Conservation (phyloP, 805 yeast genomes). For the Spathaspora gorwiae region DNA sequence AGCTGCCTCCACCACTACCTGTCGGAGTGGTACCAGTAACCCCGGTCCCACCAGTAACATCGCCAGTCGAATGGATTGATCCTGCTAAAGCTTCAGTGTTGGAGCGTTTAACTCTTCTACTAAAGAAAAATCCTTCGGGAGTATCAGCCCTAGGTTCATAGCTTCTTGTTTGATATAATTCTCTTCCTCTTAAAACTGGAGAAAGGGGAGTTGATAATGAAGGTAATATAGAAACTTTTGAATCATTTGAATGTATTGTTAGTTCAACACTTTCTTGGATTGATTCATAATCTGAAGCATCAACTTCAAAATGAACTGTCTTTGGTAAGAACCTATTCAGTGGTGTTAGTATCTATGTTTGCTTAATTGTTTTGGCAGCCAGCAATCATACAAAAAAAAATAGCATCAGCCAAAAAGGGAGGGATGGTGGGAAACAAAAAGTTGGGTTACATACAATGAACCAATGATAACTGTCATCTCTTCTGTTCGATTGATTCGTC, state of each 20-base stretch:
- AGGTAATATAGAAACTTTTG: background rate
- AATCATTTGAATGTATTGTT: background rate
- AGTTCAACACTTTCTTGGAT: slow-evolving; percentile 1
- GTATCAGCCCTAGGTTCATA: slow-evolving; percentile 23
- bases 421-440: too few species aligned
- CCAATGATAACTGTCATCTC: slow-evolving; percentile 66
- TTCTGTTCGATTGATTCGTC: too few species aligned
- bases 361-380: background rate
- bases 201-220: slow-evolving; percentile 11
- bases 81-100: slow-evolving; percentile 2
- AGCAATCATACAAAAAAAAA: too few species aligned
- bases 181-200: slow-evolving; percentile 11
- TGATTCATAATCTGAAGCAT: slow-evolving; percentile 9
- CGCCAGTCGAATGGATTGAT: background rate
- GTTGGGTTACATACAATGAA: slow-evolving; percentile 48
- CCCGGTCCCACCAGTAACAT: background rate
- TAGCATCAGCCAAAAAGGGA: too few species aligned
- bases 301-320: slow-evolving; percentile 63
- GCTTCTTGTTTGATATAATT: slow-evolving; percentile 7
- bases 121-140: slow-evolving; percentile 51
- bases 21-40: slow-evolving; percentile 1
- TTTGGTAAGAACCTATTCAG: slow-evolving; percentile 59
- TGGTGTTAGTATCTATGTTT: slow-evolving; percentile 12
- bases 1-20: too few species aligned
- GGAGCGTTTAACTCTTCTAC: slow-evolving; percentile 6